Conservation (phyloP, 805 yeast genomes). For the Monosporozyma yasuniensis region DNA sequence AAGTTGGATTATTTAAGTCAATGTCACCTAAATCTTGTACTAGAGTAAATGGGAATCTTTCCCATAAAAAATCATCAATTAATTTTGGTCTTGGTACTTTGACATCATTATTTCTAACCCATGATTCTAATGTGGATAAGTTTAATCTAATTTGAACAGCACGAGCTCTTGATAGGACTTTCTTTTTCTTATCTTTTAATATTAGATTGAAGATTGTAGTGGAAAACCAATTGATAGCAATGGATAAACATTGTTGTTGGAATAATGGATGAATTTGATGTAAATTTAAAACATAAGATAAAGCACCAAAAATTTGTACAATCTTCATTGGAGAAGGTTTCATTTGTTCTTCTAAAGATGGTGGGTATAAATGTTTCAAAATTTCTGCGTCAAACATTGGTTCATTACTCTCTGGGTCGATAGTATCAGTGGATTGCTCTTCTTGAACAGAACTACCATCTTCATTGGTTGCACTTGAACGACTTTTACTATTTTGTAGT, state of each 20-base stretch:
- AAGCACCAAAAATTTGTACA: constrained; percentile 80
- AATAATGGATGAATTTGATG: constrained; percentile 73
- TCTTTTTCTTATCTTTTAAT: constrained; percentile 45
- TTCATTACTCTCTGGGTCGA: neutral
- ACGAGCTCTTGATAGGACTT: constrained; percentile 65
- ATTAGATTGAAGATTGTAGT: constrained; percentile 65
- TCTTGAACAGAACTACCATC: neutral
- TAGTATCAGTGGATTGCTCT: neutral
- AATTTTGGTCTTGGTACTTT: constrained; percentile 27
- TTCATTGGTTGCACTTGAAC: neutral
- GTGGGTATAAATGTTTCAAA: constrained; percentile 71
- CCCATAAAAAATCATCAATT: constrained; percentile 32
- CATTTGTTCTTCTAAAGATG: constrained; percentile 67
- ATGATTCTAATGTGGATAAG: constrained; percentile 79
- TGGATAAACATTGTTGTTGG: constrained; percentile 69
- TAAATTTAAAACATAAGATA: constrained; percentile 73
- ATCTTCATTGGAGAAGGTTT: constrained; percentile 83
- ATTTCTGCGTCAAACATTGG: constrained; percentile 58
- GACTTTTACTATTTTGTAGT: neutral
- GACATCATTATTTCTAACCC: constrained; percentile 55
- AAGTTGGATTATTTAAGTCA: constrained; percentile 14
- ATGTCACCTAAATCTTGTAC: constrained; percentile 26
- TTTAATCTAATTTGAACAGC: constrained; percentile 89
- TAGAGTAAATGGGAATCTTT: constrained; percentile 32
- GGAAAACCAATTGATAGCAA: constrained; percentile 71